phyloP scores from a whole-genome alignment of 1,284 basidiomycete genomes.

The Sphagnurus paluster region DNA sequence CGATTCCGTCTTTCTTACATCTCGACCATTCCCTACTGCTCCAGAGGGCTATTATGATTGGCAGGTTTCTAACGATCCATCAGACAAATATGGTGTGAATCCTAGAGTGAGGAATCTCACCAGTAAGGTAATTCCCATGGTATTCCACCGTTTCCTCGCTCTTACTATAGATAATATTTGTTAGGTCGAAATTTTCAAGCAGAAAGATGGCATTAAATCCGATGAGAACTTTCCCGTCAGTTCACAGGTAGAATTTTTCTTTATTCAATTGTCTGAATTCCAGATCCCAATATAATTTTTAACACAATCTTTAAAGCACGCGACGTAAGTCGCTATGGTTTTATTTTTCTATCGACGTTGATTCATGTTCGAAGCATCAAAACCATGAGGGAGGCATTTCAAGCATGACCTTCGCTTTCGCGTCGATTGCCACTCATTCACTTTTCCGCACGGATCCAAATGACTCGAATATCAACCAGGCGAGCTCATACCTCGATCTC shows the following conservation, averaged over 20 bases:
- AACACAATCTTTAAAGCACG: conserved; percentile 45
- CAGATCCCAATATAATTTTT: conserved; percentile 50
- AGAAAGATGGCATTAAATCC: no score
- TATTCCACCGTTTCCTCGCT: no score
- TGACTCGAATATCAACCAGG: conserved; percentile 48
- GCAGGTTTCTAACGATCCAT: no score
- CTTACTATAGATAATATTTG: no score
- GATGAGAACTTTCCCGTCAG: conserved; percentile 29
- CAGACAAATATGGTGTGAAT: no score
- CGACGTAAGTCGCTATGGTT: conserved; percentile 3
- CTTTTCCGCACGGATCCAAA: conserved; percentile 41
- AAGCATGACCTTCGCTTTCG: conserved; percentile 49
- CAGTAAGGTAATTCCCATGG: conserved; percentile 40
- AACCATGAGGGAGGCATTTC: conserved; percentile 50
- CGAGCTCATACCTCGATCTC: conserved; percentile 60
- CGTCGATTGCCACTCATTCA: conserved; percentile 45
- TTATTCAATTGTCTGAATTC: no score
- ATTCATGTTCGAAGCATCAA: conserved; percentile 19
- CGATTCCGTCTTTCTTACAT: conserved; percentile 28
- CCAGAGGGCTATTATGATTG: conserved; percentile 34
- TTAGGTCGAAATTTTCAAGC: no score
- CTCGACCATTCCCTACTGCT: conserved; percentile 25
- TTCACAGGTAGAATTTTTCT: no score
- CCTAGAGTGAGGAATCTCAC: not conserved
- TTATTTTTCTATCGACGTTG: not conserved